These are phyloP conservation scores for Saccharomycopsis fodiens DNA, from an alignment of 805 yeast genomes.

Conservation along the genomic window DNA sequence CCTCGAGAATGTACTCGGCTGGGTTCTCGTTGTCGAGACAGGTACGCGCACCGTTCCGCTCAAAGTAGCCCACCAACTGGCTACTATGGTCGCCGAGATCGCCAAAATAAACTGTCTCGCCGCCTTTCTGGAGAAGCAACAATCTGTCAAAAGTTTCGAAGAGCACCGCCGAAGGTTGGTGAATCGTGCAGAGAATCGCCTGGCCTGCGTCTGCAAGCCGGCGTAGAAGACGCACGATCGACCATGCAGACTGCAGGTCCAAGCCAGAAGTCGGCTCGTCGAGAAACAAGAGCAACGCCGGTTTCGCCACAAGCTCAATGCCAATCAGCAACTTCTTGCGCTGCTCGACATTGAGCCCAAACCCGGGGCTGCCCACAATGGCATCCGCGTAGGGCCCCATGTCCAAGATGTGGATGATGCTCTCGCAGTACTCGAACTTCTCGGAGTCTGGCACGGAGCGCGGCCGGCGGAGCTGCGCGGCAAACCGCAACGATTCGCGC, in stretches of 20 bases:
- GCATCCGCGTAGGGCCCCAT: slow-evolving; percentile 49
- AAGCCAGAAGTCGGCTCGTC: slow-evolving; percentile 59
- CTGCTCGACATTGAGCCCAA: slow-evolving; percentile 46
- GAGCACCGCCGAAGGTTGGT: slow-evolving; percentile 46
- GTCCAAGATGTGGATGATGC: slow-evolving; percentile 39
- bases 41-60: slow-evolving; percentile 56
- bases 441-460: slow-evolving; percentile 32
- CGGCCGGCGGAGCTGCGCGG: slow-evolving; percentile 43
- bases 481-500: slow-evolving; percentile 42
- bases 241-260: slow-evolving; percentile 48
- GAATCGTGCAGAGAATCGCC: slow-evolving; percentile 45
- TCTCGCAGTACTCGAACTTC: slow-evolving; percentile 43
- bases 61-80: slow-evolving; percentile 51
- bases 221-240: slow-evolving; percentile 37
- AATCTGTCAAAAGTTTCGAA: slow-evolving; percentile 40
- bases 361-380: slow-evolving; percentile 34
- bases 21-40: slow-evolving; percentile 56
- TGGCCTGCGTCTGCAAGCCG: slow-evolving; percentile 39
- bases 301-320: slow-evolving; percentile 46
- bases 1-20: slow-evolving; percentile 65
- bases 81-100: slow-evolving; percentile 49
- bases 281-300: slow-evolving; percentile 41
- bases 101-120: slow-evolving; percentile 51
- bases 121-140: slow-evolving; percentile 40
- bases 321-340: slow-evolving; percentile 46